phyloP scores from a whole-genome alignment of 2,329 filamentous ascomycete species.

The Myriosclerotinia scirpicola region DNA sequence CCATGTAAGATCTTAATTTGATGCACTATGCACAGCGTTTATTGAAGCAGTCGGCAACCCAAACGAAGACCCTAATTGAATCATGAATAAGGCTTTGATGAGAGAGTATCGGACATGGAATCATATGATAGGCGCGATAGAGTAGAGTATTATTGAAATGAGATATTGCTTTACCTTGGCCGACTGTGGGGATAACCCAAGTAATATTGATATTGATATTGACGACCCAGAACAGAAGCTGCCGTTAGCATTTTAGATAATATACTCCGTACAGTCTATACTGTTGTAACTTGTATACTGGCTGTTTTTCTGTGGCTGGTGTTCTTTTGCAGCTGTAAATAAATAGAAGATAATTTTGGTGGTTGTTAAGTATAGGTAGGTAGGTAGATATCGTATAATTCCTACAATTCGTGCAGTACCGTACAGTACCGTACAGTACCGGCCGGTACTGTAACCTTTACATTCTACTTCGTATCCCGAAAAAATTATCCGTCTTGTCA shows the following conservation, averaged over 20 bases:
- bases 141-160: constrained; percentile 3
- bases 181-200: not conserved
- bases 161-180: constrained; percentile 17
- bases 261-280: not conserved
- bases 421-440: too few relatives aligned
- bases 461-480: too few relatives aligned
- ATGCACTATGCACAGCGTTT: constrained; percentile 26
- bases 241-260: too few relatives aligned
- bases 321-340: not conserved
- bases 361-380: too few relatives aligned
- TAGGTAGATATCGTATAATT: too few relatives aligned
- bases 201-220: not conserved
- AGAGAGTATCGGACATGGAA: constrained; percentile 2
- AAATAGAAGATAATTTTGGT: not conserved
- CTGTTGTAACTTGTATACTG: too few relatives aligned
- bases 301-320: not conserved
- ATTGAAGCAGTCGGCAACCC: constrained; percentile 22
- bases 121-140: constrained; percentile 23
- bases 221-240: not conserved
- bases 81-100: not conserved
- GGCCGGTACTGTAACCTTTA: too few relatives aligned
- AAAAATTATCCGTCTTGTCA: too few relatives aligned
- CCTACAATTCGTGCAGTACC: too few relatives aligned
- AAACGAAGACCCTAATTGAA: constrained; percentile 9
- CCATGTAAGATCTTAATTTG: constrained; percentile 23